A percentile compares a stretch with the other conserved stretches of the same genome.
phyloP scores from a whole-genome alignment of 164 flowering plant species.

The Macadamia tetraphylla region DNA sequence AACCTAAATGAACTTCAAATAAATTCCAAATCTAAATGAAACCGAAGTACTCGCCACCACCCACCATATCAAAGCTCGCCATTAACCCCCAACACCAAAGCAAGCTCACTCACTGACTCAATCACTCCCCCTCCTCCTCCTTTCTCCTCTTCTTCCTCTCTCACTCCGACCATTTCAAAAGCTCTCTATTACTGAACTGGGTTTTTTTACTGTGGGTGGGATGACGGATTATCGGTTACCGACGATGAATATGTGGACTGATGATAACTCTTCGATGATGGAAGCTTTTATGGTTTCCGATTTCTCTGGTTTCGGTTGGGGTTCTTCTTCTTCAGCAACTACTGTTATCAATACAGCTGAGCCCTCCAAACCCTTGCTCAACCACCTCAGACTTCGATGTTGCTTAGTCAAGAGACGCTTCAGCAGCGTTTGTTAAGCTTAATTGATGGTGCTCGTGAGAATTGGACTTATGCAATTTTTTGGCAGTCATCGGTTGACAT shows the following conservation, averaged over 20 bases:
- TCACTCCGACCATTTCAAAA: too few relatives aligned
- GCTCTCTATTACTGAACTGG: neutral
- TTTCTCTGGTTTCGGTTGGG: constrained; percentile 41
- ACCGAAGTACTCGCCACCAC: constrained; percentile 8
- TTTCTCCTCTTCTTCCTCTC: neutral
- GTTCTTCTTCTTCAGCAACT: constrained; percentile 33
- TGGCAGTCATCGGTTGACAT: constrained; percentile 69
- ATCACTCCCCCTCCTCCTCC: constrained; percentile 6
- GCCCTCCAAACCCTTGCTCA: neutral
- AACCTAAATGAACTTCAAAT: constrained; percentile 34
- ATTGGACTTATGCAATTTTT: constrained; percentile 93
- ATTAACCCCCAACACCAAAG: neutral
- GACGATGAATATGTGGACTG: constrained; percentile 68
- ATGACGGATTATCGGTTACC: constrained; percentile 41
- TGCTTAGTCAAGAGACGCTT: constrained; percentile 63
- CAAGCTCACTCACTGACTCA: neutral
- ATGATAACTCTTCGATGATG: constrained; percentile 71
- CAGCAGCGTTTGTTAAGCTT: constrained; percentile 75
- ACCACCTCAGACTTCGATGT: constrained; percentile 8
- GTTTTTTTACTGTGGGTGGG: neutral
- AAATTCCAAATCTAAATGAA: constrained; percentile 29
- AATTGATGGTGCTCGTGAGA: constrained; percentile 63
- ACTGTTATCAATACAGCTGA: constrained; percentile 9
- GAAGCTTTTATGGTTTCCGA: constrained; percentile 77
- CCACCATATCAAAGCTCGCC: constrained; percentile 1